Evolutionary conservation across 139 green algal genomes (phyloP), one percentile per base, ranked within the genome.

Genomic region (Chlorella sorokiniana): DNA sequence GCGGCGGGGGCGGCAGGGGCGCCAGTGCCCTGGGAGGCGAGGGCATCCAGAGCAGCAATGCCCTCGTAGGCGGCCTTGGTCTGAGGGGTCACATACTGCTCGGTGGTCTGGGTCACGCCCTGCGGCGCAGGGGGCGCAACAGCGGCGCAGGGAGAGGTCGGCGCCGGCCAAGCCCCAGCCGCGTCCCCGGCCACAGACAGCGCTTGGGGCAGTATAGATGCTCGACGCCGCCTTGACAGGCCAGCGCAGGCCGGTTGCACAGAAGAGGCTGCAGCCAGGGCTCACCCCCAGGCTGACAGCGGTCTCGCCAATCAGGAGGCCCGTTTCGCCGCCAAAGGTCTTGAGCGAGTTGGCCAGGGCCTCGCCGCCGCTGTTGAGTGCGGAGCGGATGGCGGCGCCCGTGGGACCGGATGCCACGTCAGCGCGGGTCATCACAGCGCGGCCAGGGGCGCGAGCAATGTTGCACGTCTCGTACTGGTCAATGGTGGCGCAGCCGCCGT

Each of bases 401-500:
- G 31, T 5, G 27, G 62, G 1, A 9, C 33, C 22, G 35, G 16
- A 7, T 22, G 40, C 37, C 18, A 82, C 18, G 31, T 76, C 45
- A 2, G 63, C 31, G 0, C 61, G 42, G 22, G 61, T 54, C 63
- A 82, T 48, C 6, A 82, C 73, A 2, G 72, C 72, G 11, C 71
- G 72, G 18, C 62, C 69, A 2, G 81, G 84, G 8, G 79, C 63
- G 16, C 45, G 33, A 10, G 54, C 80, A 16, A 88, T 54, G 61
- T 83, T 87, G 68, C 84, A 88, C 7, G 31, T 25, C 31, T 41
- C 48, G 37, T 62, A 88, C 42, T 87, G 40, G 41, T 76, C 37
- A 0, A 87, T 41, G 0, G 68, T 5, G 23, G 33, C 69, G 80
- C 84, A 88, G 42, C 84, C 84, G 54, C 84, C 79, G 1, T 31